Evolutionary conservation across 306 rosid genomes (phyloP), one percentile per base, ranked within the genome.

Genomic region (Casuarina equisetifolia): DNA sequence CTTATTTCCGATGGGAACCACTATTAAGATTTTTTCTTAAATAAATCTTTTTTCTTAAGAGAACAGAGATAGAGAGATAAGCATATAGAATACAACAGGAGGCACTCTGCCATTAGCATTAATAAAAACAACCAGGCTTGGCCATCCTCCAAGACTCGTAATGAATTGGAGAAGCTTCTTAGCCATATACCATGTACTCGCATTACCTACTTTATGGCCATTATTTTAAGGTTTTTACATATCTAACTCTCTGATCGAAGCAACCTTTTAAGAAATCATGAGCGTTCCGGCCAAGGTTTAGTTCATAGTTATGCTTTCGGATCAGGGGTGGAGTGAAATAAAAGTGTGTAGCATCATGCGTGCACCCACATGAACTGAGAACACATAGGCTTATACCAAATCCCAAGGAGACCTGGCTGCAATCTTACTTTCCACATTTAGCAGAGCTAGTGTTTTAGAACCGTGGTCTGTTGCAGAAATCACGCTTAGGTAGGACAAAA

Each of bases 71-170:
- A 73, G 15, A 73, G 15, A 19, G 6, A 69, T 72, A 70, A 59
- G 75, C 62, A 72, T 77, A 74, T 38, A 69, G 55, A 70, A 42
- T 83, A 67, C 80, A 54, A 55, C 11, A 25, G 49, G 9, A 73
- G 81, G 78, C 48, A 75, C n/a, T 46, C 52, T 0, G 15, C 32
- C 67, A 11, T 72, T 38, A 69, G 69, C 88, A 86, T 86, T 88
- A 68, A 84, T 77, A 80, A 48, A 77, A 51, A 83, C 87, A 79
- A 79, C 83, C 74, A 59, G 59, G 68, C 82, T 75, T 64, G 16
- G 61, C 58, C 70, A 53, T 51, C 50, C 7, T 63, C 78, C 67
- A 8, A 80, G 68, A 79, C 72, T 78, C 77, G 45, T 51, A 61
- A 84, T 78, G 75, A 44, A 20, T 54, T 49, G 38, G 61, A 36